Evolutionary conservation across 352 stramenopile genomes (phyloP).

Genomic region (Lagenidium giganteum): DNA sequence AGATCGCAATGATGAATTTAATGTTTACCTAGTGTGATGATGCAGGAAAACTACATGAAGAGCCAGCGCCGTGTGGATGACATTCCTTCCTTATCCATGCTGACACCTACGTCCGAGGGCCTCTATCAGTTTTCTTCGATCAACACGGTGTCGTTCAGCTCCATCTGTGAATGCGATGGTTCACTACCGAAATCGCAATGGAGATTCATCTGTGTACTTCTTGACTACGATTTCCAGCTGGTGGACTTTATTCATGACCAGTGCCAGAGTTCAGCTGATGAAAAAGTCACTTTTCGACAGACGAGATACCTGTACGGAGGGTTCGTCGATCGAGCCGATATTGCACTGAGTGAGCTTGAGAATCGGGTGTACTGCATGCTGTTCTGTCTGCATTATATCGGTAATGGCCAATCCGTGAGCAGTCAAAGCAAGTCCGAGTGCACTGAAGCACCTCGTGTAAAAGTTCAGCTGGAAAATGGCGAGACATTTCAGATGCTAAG

Average conservation of each 20-base stretch:
- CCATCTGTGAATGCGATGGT: slow-evolving; percentile 26
- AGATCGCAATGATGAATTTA: background rate
- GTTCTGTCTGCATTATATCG: too few relatives aligned
- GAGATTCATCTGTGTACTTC: slow-evolving; percentile 46
- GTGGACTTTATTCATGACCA: slow-evolving; percentile 59
- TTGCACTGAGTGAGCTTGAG: slow-evolving; percentile 27
- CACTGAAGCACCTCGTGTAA: too few relatives aligned
- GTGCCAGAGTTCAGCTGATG: slow-evolving; percentile 25
- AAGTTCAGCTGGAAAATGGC: slow-evolving; percentile 56
- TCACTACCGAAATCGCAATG: slow-evolving; percentile 23
- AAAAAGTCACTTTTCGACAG: slow-evolving; percentile 28
- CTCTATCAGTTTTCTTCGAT: slow-evolving; percentile 47
- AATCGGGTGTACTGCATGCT: slow-evolving; percentile 47
- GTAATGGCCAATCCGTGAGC: too few relatives aligned
- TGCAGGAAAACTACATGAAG: slow-evolving; percentile 40
- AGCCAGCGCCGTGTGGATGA: slow-evolving; percentile 57
- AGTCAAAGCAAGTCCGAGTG: slow-evolving; percentile 14
- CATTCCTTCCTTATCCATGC: slow-evolving; percentile 50
- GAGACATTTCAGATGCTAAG: slow-evolving; percentile 40
- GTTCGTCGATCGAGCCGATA: slow-evolving; percentile 42
- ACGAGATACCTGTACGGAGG: slow-evolving; percentile 37
- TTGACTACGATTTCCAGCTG: slow-evolving; percentile 59
- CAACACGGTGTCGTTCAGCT: slow-evolving; percentile 33
- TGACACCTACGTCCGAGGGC: slow-evolving; percentile 28
- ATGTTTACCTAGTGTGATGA: background rate